Evolutionary conservation across 1,284 basidiomycete genomes (phyloP), one percentile per base, ranked within the genome.

Genomic region (Trichosporon asahii): DNA sequence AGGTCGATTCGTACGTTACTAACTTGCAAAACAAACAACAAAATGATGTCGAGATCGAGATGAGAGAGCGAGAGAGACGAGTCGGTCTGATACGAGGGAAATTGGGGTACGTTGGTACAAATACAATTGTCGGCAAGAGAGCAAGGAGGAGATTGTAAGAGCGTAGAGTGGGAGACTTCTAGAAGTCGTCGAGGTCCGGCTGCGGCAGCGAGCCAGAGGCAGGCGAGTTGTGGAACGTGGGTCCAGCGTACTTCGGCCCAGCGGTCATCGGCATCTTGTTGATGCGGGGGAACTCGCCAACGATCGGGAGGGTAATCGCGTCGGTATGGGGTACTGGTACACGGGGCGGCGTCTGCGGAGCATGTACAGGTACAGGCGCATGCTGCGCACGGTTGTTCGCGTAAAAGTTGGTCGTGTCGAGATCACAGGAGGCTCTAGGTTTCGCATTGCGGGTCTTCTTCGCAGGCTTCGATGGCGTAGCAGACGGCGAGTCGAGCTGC

Each of bases 211-310:
- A 74, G 35, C 71, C 73, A 4, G 77, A 79, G 53, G 78, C 76
- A 60, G 82, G 82, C 9, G 80, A 80, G 72, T 82, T 82, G 73
- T 83, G 82, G 72, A 82, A 82, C 4, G 79, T 81, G 57, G 80
- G 80, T 18, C 81, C 81, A 9, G 82, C 82, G 70, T 83, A 83
- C 68, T 79, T 79, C 49, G 68, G 35, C 23, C 72, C 74, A 21
- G 69, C 68, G 29, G 29, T 33, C 27, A 61, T 31, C 21, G 57
- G 57, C 15, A 31, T 11, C 66, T 69, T 68, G 66, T 74, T 73
- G 49, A 81, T 65, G n/a, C 81, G 73, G 0, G 81, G 81, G 70
- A 81, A 81, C 15, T 79, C 77, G 31, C 80, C 79, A 2, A 72
- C 66, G 18, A 79, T 70, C 9, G 73, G 71, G 14, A 72, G 70